Evolutionary conservation across 2,329 filamentous ascomycete genomes (phyloP).

Genomic region (Trichophyton rubrum): DNA sequence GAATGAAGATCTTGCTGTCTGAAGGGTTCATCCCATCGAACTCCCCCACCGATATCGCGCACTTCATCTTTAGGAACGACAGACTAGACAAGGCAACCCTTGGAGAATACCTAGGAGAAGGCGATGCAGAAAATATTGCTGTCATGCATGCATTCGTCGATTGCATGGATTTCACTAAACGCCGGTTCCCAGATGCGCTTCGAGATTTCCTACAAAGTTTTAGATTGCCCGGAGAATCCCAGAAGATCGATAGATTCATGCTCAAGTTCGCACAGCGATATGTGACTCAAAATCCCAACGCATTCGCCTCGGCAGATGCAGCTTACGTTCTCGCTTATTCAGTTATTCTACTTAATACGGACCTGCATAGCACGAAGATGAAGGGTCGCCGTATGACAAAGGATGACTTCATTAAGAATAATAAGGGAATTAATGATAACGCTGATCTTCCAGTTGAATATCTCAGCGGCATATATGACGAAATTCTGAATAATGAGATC

Average conservation of each 20-base stretch:
- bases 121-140: conserved; percentile 82
- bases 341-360: conserved; percentile 91
- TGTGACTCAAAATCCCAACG: conserved; percentile 86
- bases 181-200: conserved; percentile 82
- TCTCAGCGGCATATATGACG: conserved; percentile 75
- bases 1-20: conserved; percentile 68
- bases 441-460: conserved; percentile 90
- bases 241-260: conserved; percentile 99
- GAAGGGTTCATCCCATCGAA: conserved; percentile 80
- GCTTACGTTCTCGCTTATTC: conserved; percentile 94
- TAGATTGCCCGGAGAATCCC: conserved; percentile 84
- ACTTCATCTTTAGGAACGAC: conserved; percentile 69
- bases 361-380: conserved; percentile 83
- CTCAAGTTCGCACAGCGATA: conserved; percentile 97
- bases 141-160: conserved; percentile 99
- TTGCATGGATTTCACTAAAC: conserved; percentile 81
- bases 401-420: conserved; percentile 98
- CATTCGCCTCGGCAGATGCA: conserved; percentile 95
- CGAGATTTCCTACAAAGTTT: conserved; percentile 90
- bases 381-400: conserved; percentile 76
- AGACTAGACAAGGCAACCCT: conserved; percentile 82
- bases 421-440: conserved; percentile 93
- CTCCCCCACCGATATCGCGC: conserved; percentile 67
- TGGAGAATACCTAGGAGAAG: conserved; percentile 89
- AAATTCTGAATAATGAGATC: conserved; percentile 84